phyloP scores from a whole-genome alignment of 768 basidiomycete genomes.

The Lactarius trivialis region DNA sequence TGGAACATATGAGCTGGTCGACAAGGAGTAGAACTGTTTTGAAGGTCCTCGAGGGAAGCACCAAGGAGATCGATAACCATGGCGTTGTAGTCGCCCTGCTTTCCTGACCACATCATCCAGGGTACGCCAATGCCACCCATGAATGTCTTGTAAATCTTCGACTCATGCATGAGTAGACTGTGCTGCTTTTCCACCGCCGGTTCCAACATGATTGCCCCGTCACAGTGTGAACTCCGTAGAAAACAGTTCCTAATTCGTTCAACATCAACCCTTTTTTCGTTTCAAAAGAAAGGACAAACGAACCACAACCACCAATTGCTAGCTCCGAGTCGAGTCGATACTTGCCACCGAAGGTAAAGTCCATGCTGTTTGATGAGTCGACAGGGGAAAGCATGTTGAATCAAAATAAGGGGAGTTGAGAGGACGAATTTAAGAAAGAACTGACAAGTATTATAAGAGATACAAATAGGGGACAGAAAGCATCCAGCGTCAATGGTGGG shows the following conservation, averaged over 20 bases:
- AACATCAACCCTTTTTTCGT: background rate
- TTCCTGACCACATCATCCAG: slow-evolving; percentile 89
- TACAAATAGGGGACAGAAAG: slow-evolving; percentile 7
- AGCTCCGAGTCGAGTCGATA: slow-evolving; percentile 76
- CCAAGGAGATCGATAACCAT: slow-evolving; percentile 97
- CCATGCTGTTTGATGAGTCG: slow-evolving; percentile 25
- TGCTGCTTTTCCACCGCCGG: slow-evolving; percentile 45
- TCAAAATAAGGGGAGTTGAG: background rate
- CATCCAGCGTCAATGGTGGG: slow-evolving; percentile 2
- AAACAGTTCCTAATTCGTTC: slow-evolving; percentile 62
- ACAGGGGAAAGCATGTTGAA: too few species aligned
- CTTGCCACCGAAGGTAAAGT: slow-evolving; percentile 60
- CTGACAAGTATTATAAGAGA: slow-evolving; percentile 8
- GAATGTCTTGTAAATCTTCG: slow-evolving; percentile 86
- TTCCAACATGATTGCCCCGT: slow-evolving; percentile 82
- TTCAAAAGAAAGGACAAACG: slow-evolving; percentile 24
- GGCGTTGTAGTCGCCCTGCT: slow-evolving; percentile 91
- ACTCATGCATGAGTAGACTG: slow-evolving; percentile 79
- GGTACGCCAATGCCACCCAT: slow-evolving; percentile 87
- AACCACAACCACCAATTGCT: slow-evolving; percentile 74
- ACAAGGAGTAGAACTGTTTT: slow-evolving; percentile 92
- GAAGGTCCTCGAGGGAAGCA: slow-evolving; percentile 82
- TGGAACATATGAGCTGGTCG: slow-evolving; percentile 77
- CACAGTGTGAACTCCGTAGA: slow-evolving; percentile 69
- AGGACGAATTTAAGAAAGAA: background rate